Evolutionary conservation across 2,329 filamentous ascomycete genomes (phyloP).

Genomic region (Aspergillus viridinutans): DNA sequence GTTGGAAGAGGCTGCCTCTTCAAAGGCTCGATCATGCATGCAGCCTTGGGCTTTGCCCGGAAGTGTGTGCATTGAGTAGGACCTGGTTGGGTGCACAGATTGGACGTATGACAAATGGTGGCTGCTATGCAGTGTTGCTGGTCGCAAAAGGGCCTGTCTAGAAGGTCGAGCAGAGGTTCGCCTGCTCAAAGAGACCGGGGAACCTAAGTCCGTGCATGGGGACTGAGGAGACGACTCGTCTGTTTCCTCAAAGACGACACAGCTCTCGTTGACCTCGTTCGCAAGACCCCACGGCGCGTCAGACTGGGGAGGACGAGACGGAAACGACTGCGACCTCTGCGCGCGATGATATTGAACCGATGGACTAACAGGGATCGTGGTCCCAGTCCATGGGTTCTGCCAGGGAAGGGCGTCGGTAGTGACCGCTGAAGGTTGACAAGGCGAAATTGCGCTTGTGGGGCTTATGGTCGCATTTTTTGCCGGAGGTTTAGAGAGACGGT

Average conservation of each 20-base stretch:
- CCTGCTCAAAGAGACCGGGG: constrained; percentile 12
- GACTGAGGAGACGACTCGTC: constrained; percentile 4
- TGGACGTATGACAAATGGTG: constrained; percentile 11
- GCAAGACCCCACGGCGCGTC: constrained; percentile 8
- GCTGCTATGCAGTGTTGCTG: constrained; percentile 11
- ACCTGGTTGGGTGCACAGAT: constrained; percentile 20
- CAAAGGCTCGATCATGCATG: constrained; percentile 21
- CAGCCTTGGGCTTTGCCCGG: constrained; percentile 21
- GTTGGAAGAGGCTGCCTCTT: constrained; percentile 29
- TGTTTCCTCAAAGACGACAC: constrained; percentile 8
- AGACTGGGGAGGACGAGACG: constrained; percentile 13
- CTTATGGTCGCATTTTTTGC: constrained; percentile 20
- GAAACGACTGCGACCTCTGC: constrained; percentile 20
- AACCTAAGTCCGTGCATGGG: constrained; percentile 4
- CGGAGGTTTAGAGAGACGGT: constrained; percentile 36
- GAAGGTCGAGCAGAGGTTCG: constrained; percentile 16
- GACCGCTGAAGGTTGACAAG: constrained; percentile 6
- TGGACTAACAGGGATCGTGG: constrained; percentile 16
- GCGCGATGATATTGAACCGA: constrained; percentile 7
- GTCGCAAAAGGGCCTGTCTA: constrained; percentile 20
- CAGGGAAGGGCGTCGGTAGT: constrained; percentile 15
- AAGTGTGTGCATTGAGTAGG: constrained; percentile 27
- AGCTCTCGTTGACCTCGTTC: background rate
- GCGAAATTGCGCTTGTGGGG: constrained; percentile 9
- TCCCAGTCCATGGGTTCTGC: constrained; percentile 35